Evolutionary conservation across 345 rosid genomes (phyloP), one percentile per base, ranked within the genome.

Genomic region (Dipteronia sinensis): DNA sequence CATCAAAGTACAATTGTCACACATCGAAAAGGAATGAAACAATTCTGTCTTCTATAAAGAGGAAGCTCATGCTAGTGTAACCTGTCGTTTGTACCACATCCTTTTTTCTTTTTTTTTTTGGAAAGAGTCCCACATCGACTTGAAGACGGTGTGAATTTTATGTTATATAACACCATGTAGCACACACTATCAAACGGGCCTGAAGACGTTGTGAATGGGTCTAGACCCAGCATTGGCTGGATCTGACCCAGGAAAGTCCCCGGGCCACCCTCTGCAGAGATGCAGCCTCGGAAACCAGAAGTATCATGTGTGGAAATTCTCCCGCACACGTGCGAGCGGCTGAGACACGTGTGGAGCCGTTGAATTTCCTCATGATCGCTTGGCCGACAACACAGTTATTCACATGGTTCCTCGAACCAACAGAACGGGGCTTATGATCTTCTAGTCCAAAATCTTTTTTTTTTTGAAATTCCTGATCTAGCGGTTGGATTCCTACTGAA

Each of bases 331-430:
- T 11, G 61, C 53, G 69, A 1, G 76, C 49, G 82, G 79, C 79
- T 53, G 76, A 80, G 82, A 75, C 76, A n/a, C 16, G 53, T 64
- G 82, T 10, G 79, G 76, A 75, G 76, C 79, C 72, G 64, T 9
- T 0, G 67, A 27, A 20, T 65, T 47, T 16, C 19, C 2, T 29
- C 51, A 1, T n/a, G 59, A 29, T 1, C 12, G 2, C 0, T 71
- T 16, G 79, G 79, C 73, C 49, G 55, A 7, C 6, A 0, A 4
- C 29, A 56, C 73, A 46, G 79, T 76, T 7, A 80, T 76, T 71
- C 83, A 51, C 76, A 19, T 20, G 78, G 55, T 40, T 27, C 49
- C 0, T 0, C 8, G 29, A 9, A 51, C 12, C 51, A 62, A 75
- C 78, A 0, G 66, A 74, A 79, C 71, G 82, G 82, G 82, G 51